Conservation (phyloP, 257 asterid genomes). For the Nicotiana noctiflora region DNA sequence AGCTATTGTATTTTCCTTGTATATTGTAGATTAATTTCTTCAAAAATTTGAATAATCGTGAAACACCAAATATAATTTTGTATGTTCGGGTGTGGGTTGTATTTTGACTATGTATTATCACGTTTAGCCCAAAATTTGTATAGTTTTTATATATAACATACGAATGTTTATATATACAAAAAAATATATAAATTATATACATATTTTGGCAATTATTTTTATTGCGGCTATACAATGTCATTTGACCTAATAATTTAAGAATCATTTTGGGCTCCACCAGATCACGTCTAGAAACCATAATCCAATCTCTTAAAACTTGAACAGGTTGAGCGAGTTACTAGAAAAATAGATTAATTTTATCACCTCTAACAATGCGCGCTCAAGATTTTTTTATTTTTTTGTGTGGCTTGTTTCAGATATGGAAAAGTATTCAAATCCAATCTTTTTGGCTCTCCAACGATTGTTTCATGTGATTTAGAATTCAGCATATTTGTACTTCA, state of each 20-base stretch:
- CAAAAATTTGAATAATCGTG: neutral
- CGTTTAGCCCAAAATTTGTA: too few relatives aligned
- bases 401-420: conserved; percentile 24
- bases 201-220: too few relatives aligned
- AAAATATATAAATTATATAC: too few relatives aligned
- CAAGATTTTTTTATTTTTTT: neutral
- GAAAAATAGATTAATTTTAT: neutral
- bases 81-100: neutral
- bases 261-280: neutral
- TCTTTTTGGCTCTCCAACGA: conserved; percentile 57
- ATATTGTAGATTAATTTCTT: neutral
- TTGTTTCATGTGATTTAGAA: conserved; percentile 67
- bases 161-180: too few relatives aligned
- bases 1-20: neutral
- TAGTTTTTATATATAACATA: too few relatives aligned
- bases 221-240: too few relatives aligned
- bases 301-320: neutral
- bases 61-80: neutral
- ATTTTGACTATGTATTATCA: neutral
- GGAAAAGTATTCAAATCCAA: conserved; percentile 62
- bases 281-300: neutral
- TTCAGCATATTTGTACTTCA: conserved; percentile 51
- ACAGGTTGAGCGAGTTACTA: neutral
- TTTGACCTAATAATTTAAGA: neutral
- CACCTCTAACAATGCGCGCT: neutral